phyloP scores from a whole-genome alignment of 192 early-diverging fungal genomes.

The Mortierella claussenii region DNA sequence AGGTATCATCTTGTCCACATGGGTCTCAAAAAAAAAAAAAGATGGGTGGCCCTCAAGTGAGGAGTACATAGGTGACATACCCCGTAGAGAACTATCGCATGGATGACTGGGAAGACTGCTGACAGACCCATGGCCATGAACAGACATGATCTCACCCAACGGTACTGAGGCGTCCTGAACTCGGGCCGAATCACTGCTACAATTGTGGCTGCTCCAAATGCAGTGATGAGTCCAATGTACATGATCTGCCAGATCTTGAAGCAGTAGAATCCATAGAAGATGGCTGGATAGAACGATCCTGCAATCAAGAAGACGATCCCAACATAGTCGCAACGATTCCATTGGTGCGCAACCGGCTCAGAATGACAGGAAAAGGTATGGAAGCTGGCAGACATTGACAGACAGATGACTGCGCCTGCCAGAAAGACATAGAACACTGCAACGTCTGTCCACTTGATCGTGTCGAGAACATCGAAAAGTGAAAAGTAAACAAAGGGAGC shows the following conservation, averaged over 20 bases:
- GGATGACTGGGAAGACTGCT: slow-evolving; percentile 77
- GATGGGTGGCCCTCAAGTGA: no score
- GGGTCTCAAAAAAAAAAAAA: not conserved
- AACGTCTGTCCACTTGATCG: slow-evolving; percentile 70
- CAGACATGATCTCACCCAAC: slow-evolving; percentile 78
- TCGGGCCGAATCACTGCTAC: slow-evolving; percentile 67
- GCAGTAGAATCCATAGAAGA: slow-evolving; percentile 67
- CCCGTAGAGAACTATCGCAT: slow-evolving; percentile 73
- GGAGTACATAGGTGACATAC: slow-evolving; percentile 63
- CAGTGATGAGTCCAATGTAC: slow-evolving; percentile 69
- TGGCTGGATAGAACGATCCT: slow-evolving; percentile 64
- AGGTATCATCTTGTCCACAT: not conserved
- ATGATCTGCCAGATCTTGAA: slow-evolving; percentile 50
- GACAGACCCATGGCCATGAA: slow-evolving; percentile 87
- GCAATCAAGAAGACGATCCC: slow-evolving; percentile 89
- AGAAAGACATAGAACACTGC: slow-evolving; percentile 81
- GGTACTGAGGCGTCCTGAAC: slow-evolving; percentile 80
- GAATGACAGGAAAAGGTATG: slow-evolving; percentile 92
- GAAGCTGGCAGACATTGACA: slow-evolving; percentile 82
- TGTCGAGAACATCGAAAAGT: slow-evolving; percentile 51
- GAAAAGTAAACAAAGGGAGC: slow-evolving; percentile 60
- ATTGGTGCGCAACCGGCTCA: slow-evolving; percentile 59
- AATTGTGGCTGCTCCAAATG: slow-evolving; percentile 72
- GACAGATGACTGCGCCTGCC: slow-evolving; percentile 77
- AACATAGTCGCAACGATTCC: slow-evolving; percentile 94